phyloP scores from a whole-genome alignment of 345 rosid genomes.

The Eucalyptus sp. region DNA sequence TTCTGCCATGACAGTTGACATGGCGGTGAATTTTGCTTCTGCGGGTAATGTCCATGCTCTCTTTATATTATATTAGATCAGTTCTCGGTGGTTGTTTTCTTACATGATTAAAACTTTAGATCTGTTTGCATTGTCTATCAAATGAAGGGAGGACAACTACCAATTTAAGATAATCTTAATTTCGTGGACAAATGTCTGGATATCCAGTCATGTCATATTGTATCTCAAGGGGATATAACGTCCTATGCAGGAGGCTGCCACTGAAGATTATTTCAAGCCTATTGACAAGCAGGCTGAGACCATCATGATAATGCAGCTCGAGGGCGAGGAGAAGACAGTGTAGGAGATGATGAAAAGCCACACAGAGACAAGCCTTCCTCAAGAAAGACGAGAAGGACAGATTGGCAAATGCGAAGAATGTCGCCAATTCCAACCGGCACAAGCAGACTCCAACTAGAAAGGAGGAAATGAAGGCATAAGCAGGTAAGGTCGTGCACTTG shows the following conservation, averaged over 20 bases:
- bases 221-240: neutral
- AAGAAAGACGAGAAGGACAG: constrained; percentile 46
- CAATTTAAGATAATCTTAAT: neutral
- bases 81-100: neutral
- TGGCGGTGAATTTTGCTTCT: neutral
- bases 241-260: constrained; percentile 51
- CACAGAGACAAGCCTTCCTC: constrained; percentile 44
- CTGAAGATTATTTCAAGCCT: constrained; percentile 68
- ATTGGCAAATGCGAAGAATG: neutral
- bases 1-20: neutral
- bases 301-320: constrained; percentile 71
- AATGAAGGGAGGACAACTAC: neutral
- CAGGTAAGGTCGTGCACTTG: neutral
- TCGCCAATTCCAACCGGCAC: neutral
- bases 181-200: neutral
- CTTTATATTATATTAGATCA: neutral
- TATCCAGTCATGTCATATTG: neutral
- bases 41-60: neutral
- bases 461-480: neutral
- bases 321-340: constrained; percentile 68
- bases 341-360: constrained; percentile 42
- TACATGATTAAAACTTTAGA: neutral
- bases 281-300: constrained; percentile 66
- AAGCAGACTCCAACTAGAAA: neutral
- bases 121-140: neutral